Evolutionary conservation across 1,284 basidiomycete genomes (phyloP), one percentile per base, ranked within the genome.

Genomic region (Papiliotrema laurentii): DNA sequence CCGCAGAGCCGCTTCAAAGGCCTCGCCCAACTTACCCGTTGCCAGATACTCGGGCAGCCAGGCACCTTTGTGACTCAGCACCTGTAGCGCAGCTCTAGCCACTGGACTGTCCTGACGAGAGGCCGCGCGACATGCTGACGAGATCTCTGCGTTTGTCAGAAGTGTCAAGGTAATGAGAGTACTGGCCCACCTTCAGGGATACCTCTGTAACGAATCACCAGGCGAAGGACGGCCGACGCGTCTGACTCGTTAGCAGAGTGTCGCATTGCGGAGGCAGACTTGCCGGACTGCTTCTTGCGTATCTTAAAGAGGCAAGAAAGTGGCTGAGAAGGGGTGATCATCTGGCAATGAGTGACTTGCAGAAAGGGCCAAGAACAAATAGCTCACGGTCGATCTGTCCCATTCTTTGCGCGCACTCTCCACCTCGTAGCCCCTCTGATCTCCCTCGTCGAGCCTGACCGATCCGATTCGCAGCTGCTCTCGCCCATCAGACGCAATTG

Each of bases 231-330:
- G 16, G 52, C 52, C 19, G 49, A 27, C n/a, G 44, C 45, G 28
- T 43, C 50, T 51, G 43, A n/a, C n/a, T n/a, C n/a, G n/a, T 37
- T 28, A 34, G 13, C 38, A 37, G 24, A 6, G 43, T 24, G 13
- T 43, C 16, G 38, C 27, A 14, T 10, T 31, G 11, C 40, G 37
- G 5, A 51, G 37, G 38, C 35, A 39, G 35, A 43, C 43, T 33
- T 33, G 19, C 26, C 31, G 16, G 9, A 25, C 11, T 5, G 34
- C 48, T n/a, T 48, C 53, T 7, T 51, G 59, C 14, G 43, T 43
- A 74, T 58, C 43, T 68, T 68, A 63, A 72, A 75, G 1, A 75
- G 34, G 45, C 66, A 69, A 1, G 69, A 66, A 2, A 72, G 43
- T 0, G 69, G 58, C 37, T 66, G 64, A 7, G 49, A 33, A 2